Base-by-base conservation (phyloP, 805 yeast species). In the Cyberlindnera lachancei region DNA sequence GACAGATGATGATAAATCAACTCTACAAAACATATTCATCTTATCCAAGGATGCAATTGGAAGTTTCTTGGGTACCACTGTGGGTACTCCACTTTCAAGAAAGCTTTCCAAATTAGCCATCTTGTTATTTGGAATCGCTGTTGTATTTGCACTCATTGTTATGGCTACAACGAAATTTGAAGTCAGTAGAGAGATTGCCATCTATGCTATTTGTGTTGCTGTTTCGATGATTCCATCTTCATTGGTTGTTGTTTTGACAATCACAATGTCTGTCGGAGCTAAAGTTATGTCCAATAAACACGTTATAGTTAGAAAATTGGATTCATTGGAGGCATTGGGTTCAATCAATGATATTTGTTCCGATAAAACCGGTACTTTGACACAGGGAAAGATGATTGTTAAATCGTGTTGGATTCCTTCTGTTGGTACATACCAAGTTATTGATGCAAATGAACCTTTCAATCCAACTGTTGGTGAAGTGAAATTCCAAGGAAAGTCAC, bases 181-280 rank as follows among this genome's bases (percentile, higher is more conserved):
- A 10, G 94, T 85, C n/a, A 76, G 73, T 43, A 72, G 67, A 35
- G 86, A 84, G 45, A 92, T 85, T 23, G 94, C 94, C 11, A 76
- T 85, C 30, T 85, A 85, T 52, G 95, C 95, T 17, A 79, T 86
- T 48, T 85, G 94, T 60, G 88, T 82, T 29, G 83, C 48, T 0
- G 61, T 81, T 29, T 75, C 88, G 5, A 82, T 82, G 86, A 81
- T 81, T 42, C 92, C 92, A 3, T 80, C 87, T 3, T 77, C 88
- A 1, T 64, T 81, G 46, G 79, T 80, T 40, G 92, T 81, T 15
- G 92, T 81, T 16, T 66, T 81, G 38, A 81, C 92, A n/a, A 80
- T 82, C 41, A 81, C 90, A 1, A 81, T 82, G 88, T 86, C 90
- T 1, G 78, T 78, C 45, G 81, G 94, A 40, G 76, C 95, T 42